Base-by-base conservation (phyloP, 2,329 filamentous ascomycete genomes). In the Pseudogymnoascus sp. region DNA sequence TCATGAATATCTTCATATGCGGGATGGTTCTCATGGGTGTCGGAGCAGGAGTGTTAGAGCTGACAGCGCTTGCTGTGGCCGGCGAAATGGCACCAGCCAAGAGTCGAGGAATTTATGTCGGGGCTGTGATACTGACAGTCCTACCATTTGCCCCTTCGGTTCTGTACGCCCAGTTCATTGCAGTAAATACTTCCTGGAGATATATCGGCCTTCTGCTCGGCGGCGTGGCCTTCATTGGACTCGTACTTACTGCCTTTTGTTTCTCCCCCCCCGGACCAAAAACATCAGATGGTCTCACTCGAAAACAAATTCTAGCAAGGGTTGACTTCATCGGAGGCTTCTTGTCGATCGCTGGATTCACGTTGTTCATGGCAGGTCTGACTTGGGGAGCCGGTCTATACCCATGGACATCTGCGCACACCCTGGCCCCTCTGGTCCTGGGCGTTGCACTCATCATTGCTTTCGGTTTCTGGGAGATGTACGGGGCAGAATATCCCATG, bases 61-160 rank as follows among this genome's bases (percentile, higher is more conserved):
- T 90, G 36, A 90, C 85, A 4, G 85, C 87, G 3, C 77, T 90
- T 8, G 86, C 87, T 31, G 87, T 81, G 36, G 87, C 86, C 1
- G 84, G 85, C 2, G 87, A 90, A 71, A 79, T 90, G 65, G 88
- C 85, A 0, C 87, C 88, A 1, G 84, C 84, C 21, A 78, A 81
- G n/a, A 84, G 88, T 73, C 81, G 88, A 60, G 87, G 67, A 36
- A 81, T 80, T 71, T 87, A 87, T 67, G 83, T 87, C n/a, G 81
- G 82, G 4, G 72, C 81, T 1, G 73, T 88, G 10, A 79, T 86
- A 36, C 81, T 86, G 70, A 85, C 82, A 25, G 86, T 87, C 64
- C 63, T 85, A 1, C 85, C 84, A 0, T 87, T 86, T 70, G 83
- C 81, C 64, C 84, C 85, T 1, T 83, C 83, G 0, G 83, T 85